Evolutionary conservation across 1,139 yeast species (phyloP).

Genomic region (Debaryomycetaceae sp.): DNA sequence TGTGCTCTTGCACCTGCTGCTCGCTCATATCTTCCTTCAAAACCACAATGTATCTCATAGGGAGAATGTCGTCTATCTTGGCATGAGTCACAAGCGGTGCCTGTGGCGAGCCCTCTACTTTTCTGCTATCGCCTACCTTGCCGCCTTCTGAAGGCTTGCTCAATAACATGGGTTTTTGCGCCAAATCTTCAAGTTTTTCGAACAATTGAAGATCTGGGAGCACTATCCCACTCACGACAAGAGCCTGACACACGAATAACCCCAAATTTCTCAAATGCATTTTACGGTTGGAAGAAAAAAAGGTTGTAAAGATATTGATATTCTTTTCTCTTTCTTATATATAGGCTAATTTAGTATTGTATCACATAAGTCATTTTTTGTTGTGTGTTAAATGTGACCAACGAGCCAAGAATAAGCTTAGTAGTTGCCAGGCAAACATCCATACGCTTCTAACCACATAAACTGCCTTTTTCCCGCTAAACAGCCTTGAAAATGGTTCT

Average conservation of each 20-base stretch:
- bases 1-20: slow-evolving; percentile 10
- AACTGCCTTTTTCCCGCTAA: no score
- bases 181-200: slow-evolving; percentile 2
- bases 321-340: neutral
- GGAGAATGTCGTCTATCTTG: slow-evolving; percentile 29
- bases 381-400: no score
- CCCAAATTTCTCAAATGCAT: slow-evolving; percentile 1
- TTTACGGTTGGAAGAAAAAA: neutral
- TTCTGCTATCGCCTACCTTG: neutral
- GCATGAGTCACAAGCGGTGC: slow-evolving; percentile 3
- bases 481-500: no score
- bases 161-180: neutral
- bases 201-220: slow-evolving; percentile 5
- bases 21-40: slow-evolving; percentile 26
- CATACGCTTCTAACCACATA: no score
- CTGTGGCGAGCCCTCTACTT: neutral
- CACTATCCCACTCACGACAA: slow-evolving; percentile 3
- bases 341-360: no score
- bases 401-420: no score
- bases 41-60: slow-evolving; percentile 42
- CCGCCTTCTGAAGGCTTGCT: neutral
- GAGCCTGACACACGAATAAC: neutral
- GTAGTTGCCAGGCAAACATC: no score
- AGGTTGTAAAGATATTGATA: neutral
- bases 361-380: no score